phyloP scores from a whole-genome alignment of 768 basidiomycete species.

The Leccinum fibrillosum region DNA sequence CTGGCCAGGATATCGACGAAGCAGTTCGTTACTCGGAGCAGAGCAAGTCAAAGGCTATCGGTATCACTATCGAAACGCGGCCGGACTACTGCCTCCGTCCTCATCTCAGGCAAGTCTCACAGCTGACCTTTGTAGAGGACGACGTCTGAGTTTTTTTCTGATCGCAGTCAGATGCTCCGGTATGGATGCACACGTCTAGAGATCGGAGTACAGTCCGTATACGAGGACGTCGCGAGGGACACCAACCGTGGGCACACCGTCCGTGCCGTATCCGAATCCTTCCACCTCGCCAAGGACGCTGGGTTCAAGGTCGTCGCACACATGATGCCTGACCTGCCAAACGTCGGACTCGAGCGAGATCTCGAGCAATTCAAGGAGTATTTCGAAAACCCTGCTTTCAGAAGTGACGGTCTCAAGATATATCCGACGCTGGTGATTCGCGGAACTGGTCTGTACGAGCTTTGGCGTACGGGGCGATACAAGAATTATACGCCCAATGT shows the following conservation, averaged over 20 bases:
- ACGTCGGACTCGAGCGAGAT: constrained; percentile 95
- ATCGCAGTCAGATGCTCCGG: constrained; percentile 90
- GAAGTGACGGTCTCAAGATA: constrained; percentile 96
- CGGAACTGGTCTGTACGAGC: constrained; percentile 92
- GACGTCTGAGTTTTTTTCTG: neutral
- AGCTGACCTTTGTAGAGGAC: neutral
- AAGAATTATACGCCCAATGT: constrained; percentile 99
- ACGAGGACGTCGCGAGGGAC: constrained; percentile 98
- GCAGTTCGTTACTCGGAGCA: constrained; percentile 97
- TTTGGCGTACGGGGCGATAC: constrained; percentile 96
- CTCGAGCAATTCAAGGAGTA: constrained; percentile 99
- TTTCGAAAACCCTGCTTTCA: constrained; percentile 97
- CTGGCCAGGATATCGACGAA: constrained; percentile 91
- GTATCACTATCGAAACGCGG: constrained; percentile 97
- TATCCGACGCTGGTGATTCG: constrained; percentile 98
- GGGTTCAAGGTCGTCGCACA: constrained; percentile 99
- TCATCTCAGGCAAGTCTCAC: constrained; percentile 69
- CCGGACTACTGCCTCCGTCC: constrained; percentile 98
- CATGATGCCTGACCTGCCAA: constrained; percentile 99
- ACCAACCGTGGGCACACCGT: constrained; percentile 99
- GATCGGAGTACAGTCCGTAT: constrained; percentile 98
- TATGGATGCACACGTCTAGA: constrained; percentile 98
- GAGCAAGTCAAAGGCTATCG: constrained; percentile 97
- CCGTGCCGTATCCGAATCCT: constrained; percentile 92
- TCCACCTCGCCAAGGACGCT: constrained; percentile 97